phyloP scores from a whole-genome alignment of 805 yeast species.

The Metschnikowia cerradonensis region DNA sequence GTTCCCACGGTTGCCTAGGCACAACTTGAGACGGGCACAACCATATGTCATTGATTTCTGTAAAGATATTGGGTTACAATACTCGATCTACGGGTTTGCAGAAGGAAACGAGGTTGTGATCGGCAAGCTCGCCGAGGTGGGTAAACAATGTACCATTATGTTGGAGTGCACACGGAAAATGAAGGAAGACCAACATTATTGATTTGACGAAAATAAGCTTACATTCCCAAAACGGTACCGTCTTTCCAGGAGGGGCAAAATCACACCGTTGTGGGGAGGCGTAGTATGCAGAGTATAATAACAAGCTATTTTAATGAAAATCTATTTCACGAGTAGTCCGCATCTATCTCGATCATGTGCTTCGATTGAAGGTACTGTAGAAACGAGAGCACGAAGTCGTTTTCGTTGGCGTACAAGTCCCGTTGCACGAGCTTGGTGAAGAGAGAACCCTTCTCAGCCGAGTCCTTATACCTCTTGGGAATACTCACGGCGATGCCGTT shows the following conservation, averaged over 20 bases:
- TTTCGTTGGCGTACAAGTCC: conserved; percentile 39
- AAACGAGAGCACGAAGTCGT: conserved; percentile 36
- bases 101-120: conserved; percentile 74
- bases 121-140: conserved; percentile 65
- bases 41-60: conserved; percentile 71
- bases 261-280: neutral
- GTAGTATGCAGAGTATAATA: neutral
- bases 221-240: neutral
- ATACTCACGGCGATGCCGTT: conserved; percentile 16
- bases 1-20: conserved; percentile 86
- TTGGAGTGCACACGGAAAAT: conserved; percentile 67
- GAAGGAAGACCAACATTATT: conserved; percentile 44
- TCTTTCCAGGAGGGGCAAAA: neutral
- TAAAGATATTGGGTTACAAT: conserved; percentile 67
- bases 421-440: conserved; percentile 29
- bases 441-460: conserved; percentile 11
- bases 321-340: conserved; percentile 1
- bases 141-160: conserved; percentile 72
- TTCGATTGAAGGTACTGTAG: conserved; percentile 33
- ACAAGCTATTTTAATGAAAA: neutral
- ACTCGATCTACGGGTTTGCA: conserved; percentile 80
- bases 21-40: conserved; percentile 75
- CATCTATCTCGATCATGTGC: conserved; percentile 23
- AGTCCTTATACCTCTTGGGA: conserved; percentile 15
- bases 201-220: neutral